Evolutionary conservation across 306 rosid species (phyloP), one percentile per base, ranked within the genome.

Genomic region (Vigna angularis): DNA sequence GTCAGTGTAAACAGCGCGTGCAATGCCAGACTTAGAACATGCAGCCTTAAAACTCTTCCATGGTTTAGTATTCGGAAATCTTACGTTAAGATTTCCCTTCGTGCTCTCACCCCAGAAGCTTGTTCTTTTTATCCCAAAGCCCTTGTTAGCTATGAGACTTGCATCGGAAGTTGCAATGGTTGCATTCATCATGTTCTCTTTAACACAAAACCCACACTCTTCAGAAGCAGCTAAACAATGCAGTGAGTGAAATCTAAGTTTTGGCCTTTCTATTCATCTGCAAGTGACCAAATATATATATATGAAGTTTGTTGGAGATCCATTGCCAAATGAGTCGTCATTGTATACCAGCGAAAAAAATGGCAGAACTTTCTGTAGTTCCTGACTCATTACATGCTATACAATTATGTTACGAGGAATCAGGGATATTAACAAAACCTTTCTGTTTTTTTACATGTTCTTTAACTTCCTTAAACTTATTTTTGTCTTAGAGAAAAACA

Each of bases 101-200:
- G 88, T 52, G 57, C 69, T 69, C 82, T 91, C 92, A 59, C 97
- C 95, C 92, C 86, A 93, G 49, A 93, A 86, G 16, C 66, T 57
- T 72, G 58, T 84, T 55, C 83, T 73, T 78, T 75, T 66, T 16
- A 28, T 18, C 24, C 44, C 67, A 57, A 68, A 50, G 1, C 50
- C 70, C 13, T 47, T 70, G 51, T 74, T 56, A 12, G 58, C 34
- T 2, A 84, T 75, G 5, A 30, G 80, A 84, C 85, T 87, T 40
- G 75, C 72, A 80, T 77, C 88, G 75, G 87, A 22, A 24, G 79
- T 65, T 8, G 85, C 87, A 73, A 86, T 77, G 70, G 85, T 55
- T 20, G 91, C 87, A 30, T 80, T 91, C 92, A 30, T 30, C 98
- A 93, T 93, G 52, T 26, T 74, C 13, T 44, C 49, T 45, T 45